These are phyloP conservation scores for Schrenkiella parvula DNA, from an alignment of 345 rosid species.

Conservation along the genomic window DNA sequence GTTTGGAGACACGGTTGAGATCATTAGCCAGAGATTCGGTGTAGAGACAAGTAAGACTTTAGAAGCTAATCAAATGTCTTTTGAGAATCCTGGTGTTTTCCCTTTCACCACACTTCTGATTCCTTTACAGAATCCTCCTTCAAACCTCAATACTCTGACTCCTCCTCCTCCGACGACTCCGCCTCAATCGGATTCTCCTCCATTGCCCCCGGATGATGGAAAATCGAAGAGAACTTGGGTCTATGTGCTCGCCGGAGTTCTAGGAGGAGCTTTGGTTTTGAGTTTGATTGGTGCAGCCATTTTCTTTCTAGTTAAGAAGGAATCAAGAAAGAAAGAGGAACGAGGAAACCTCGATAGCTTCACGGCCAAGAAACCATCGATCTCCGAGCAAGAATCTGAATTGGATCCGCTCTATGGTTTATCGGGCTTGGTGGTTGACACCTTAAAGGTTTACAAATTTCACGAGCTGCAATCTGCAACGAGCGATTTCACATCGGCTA, in stretches of 20 bases:
- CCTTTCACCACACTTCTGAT: conserved; percentile 53
- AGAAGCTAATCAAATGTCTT: conserved; percentile 40
- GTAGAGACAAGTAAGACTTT: conserved; percentile 30
- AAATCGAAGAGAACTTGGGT: conserved; percentile 53
- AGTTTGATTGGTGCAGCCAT: conserved; percentile 24
- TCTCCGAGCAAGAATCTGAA: conserved; percentile 19
- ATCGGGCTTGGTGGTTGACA: conserved; percentile 49
- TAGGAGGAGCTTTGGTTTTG: conserved; percentile 43
- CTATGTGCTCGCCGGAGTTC: conserved; percentile 43
- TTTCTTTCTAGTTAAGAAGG: conserved; percentile 29
- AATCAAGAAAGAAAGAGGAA: conserved; percentile 20
- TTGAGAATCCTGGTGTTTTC: conserved; percentile 17
- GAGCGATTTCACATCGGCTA: conserved; percentile 49
- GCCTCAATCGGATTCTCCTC: conserved; percentile 23
- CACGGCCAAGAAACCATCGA: conserved; percentile 36
- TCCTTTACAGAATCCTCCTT: conserved; percentile 46
- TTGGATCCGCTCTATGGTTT: conserved; percentile 39
- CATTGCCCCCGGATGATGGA: conserved; percentile 23
- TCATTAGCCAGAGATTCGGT: conserved; percentile 42
- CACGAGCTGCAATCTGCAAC: conserved; percentile 64
- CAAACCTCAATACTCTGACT: conserved; percentile 32
- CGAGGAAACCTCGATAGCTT: conserved; percentile 30
- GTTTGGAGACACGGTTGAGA: conserved; percentile 25
- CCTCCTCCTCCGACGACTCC: conserved; percentile 31
- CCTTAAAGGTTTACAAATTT: conserved; percentile 55